Conservation (phyloP, 345 rosid genomes). For the Eucalyptus sideroxylon region DNA sequence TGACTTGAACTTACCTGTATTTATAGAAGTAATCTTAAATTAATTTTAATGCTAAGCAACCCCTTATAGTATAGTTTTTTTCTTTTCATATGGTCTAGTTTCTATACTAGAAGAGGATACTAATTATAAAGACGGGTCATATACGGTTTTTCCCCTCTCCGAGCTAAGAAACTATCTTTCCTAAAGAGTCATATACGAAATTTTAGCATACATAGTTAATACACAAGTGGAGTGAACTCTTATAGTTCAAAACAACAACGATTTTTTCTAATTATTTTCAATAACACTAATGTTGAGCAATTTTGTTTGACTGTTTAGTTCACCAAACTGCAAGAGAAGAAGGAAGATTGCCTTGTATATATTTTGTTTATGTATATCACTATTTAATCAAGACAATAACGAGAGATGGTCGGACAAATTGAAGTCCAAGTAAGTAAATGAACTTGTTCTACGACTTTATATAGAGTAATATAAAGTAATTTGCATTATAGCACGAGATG, state of each 20-base stretch:
- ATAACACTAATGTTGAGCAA: not conserved
- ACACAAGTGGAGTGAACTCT: not conserved
- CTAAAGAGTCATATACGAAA: not conserved
- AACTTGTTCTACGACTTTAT: not conserved
- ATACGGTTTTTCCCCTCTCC: fast-evolving
- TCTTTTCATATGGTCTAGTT: not conserved
- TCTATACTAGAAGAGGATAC: not conserved
- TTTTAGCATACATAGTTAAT: not conserved
- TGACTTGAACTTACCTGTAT: not conserved
- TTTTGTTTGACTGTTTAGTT: not conserved
- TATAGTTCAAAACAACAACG: not conserved
- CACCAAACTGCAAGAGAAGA: not conserved
- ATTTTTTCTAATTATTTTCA: not conserved
- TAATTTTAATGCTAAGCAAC: not conserved
- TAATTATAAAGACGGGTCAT: not conserved
- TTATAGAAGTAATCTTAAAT: not conserved
- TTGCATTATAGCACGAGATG: not conserved
- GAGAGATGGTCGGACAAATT: not conserved
- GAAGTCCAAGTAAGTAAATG: not conserved
- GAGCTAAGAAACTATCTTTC: not conserved
- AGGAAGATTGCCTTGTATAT: not conserved
- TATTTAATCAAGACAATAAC: not conserved
- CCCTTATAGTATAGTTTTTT: not conserved
- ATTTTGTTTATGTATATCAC: not conserved
- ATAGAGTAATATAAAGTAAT: not conserved